Evolutionary conservation across 176 grass and related monocot species (phyloP), one percentile per base, ranked within the genome.

Genomic region (Lolium multiflorum): DNA sequence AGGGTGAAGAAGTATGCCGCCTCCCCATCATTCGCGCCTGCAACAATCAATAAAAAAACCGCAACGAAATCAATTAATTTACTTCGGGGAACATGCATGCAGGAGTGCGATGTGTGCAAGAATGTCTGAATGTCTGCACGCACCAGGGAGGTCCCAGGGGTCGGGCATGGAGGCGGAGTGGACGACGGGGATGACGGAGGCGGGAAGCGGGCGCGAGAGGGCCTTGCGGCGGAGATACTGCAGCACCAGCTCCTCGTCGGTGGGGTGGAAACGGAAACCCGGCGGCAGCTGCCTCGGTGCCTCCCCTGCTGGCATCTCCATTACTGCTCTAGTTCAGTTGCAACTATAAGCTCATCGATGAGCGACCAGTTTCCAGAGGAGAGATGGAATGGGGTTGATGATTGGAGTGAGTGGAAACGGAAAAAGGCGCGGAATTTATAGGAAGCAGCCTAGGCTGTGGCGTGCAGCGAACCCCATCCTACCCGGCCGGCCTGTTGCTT

Each of bases 211-310:
- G 14, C 61, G 80, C 11, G 85, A 76, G 13, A 88, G 82, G 10
- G 81, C 85, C 87, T 87, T 92, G 70, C 80, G 87, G 38, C 89
- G 63, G 46, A 98, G 95, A 85, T 98, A 98, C 79, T 93, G 93
- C 7, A 95, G 38, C 18, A 98, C 81, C 61, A 98, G 91, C 83
- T 98, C 95, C 87, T 89, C 85, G 31, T 98, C 95, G 0, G 95
- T 98, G 9, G 95, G 95, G 73, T 84, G 93, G 62, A 98, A 98
- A 49, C 95, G 82, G 59, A 98, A 98, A n/a, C 93, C 95, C 16
- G 95, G 93, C 0, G 95, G 95, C 70, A 98, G 78, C 52, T 47
- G 70, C 70, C 20, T 24, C 70, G 83, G 79, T 21, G n/a, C 87
- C 68, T 73, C 70, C 41, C 17, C 65, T 18, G 52, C 52, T 18